Base-by-base conservation (phyloP, 1,284 basidiomycete species). In the Cutaneotrichosporon spelunceum region DNA sequence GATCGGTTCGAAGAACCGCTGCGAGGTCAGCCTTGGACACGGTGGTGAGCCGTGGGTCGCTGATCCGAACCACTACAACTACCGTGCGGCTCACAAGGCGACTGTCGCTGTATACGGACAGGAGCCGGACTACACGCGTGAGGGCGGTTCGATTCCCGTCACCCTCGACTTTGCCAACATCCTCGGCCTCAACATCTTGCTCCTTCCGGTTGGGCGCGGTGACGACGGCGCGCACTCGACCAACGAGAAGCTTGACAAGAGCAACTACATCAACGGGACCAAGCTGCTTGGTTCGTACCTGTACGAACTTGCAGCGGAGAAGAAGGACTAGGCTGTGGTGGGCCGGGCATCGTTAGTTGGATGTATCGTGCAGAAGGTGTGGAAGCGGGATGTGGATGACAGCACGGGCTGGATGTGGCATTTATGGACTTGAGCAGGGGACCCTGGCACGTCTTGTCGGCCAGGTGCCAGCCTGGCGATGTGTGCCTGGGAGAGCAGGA, bases 141-240 rank as follows among this genome's bases (percentile, higher is more conserved):
- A 99, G 80, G 95, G 96, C 61, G 78, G 95, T 2, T 95, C 91
- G 1, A 97, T 98, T 69, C 94, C 94, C 0, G 92, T 98, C 53
- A 96, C 94, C 7, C 84, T 99, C 62, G 96, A 93, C 4, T 97
- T 99, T 78, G 91, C 93, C 21, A 92, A 98, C 75, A 85, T 86
- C 53, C 81, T 97, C 54, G 85, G 85, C 27, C 76, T 81, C 70
- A 82, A 83, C 71, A 89, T 96, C 10, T 79, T 94, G 47, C 81
- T 97, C 26, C 82, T 97, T 56, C 94, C 94, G 4, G 94, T 97
- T 87, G 93, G 93, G 9, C 82, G 93, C 59, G 90, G 91, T 5
- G 91, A 95, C 72, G 94, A 99, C 72, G 94, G 70, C 89, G 91
- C 81, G 88, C 91, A 78, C 66, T 77, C 75, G 34, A 96, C 91